Percentiles rank a stretch among this genome's conserved stretches.
Evolutionary conservation across 768 basidiomycete genomes (phyloP).

Genomic region (Panaeolus papilionaceus): DNA sequence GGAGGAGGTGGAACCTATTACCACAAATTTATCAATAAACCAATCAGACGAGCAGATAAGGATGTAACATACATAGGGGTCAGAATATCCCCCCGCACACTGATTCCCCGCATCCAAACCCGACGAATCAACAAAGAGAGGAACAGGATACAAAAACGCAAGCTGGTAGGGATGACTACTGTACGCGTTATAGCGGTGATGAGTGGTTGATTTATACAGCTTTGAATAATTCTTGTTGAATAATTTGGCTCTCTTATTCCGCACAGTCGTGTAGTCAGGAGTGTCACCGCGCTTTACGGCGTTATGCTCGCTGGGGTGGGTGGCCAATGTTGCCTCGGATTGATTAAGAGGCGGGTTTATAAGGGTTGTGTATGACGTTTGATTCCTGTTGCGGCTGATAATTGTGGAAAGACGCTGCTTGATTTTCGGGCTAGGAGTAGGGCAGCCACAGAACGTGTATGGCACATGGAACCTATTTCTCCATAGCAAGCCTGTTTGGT

Average conservation of each 20-base stretch:
- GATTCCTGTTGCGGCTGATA: constrained; percentile 19
- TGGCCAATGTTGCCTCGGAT: constrained; percentile 34
- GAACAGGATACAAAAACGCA: not conserved
- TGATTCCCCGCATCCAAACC: not conserved
- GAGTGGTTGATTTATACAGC: not conserved
- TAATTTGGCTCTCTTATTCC: constrained; percentile 13
- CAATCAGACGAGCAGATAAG: not conserved
- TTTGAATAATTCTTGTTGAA: constrained; percentile 18
- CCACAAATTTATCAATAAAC: not conserved
- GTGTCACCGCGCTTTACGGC: constrained; percentile 32
- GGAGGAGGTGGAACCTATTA: not conserved
- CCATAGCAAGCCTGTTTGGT: constrained; percentile 35
- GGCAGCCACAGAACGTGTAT: constrained; percentile 69
- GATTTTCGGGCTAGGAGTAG: constrained; percentile 50
- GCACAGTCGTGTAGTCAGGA: not conserved
- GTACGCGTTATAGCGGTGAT: constrained; percentile 1
- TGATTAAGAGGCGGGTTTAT: constrained; percentile 40
- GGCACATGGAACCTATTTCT: constrained; percentile 42
- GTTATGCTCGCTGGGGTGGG: constrained; percentile 64
- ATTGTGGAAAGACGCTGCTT: constrained; percentile 48
- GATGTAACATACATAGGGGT: not conserved
- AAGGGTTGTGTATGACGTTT: constrained; percentile 36
- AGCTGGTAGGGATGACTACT: not conserved
- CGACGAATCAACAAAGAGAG: not conserved
- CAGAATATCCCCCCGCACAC: not conserved